Evolutionary conservation across 23 red algal species (phyloP).

Genomic region (Gracilaria caudata): DNA sequence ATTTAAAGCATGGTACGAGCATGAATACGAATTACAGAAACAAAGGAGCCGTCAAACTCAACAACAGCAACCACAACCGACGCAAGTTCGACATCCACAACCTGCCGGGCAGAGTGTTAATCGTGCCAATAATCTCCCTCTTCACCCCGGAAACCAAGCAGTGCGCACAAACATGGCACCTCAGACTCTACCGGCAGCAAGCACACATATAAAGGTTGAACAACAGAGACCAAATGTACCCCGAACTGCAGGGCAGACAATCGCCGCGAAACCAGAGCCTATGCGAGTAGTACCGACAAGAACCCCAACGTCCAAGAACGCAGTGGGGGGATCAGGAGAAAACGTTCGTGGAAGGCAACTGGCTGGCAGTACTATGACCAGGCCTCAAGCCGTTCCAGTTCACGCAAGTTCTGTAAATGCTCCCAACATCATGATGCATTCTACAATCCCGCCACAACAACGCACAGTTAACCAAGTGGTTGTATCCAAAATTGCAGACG

Average conservation of each 20-base stretch:
- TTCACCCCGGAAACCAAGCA: not conserved
- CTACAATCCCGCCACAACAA: not conserved
- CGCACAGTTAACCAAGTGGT: not conserved
- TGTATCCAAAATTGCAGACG: not conserved
- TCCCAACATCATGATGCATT: not conserved
- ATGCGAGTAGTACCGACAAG: not conserved
- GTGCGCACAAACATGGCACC: slow-evolving; percentile 1
- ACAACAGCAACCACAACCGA: not conserved
- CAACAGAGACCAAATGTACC: not conserved
- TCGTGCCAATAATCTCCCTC: not conserved
- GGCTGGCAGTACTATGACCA: not conserved
- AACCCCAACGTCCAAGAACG: not conserved
- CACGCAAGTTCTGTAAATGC: not conserved
- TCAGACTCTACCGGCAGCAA: not conserved
- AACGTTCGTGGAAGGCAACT: not conserved
- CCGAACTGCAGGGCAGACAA: not conserved
- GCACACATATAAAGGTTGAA: not conserved
- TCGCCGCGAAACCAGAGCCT: not conserved
- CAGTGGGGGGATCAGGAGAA: not conserved
- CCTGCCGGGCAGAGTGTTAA: not conserved
- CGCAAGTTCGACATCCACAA: not conserved
- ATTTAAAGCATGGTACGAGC: slow-evolving; percentile 72
- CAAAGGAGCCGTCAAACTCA: slow-evolving; percentile 14
- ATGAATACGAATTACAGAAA: slow-evolving; percentile 53
- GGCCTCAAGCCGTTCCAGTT: not conserved